phyloP scores from a whole-genome alignment of 2,329 filamentous ascomycete species.

The Aspergillus fumigatiaffinis region DNA sequence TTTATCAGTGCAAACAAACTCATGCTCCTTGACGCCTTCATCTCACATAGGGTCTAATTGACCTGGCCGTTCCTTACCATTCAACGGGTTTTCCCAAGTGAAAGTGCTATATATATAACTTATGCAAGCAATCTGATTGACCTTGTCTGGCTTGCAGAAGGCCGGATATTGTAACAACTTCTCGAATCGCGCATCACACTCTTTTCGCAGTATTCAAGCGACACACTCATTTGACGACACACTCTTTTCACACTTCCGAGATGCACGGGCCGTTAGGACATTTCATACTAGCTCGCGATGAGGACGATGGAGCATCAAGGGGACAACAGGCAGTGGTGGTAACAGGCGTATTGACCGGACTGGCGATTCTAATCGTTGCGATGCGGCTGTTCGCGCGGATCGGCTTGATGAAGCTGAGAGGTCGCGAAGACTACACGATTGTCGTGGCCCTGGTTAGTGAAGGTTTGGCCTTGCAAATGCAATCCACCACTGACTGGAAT shows the following conservation, averaged over 20 bases:
- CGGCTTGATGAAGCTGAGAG: constrained; percentile 28
- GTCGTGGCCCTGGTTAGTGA: constrained; percentile 21
- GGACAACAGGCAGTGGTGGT: constrained; percentile 28
- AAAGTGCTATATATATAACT: neutral
- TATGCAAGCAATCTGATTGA: neutral
- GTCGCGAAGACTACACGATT: constrained; percentile 33
- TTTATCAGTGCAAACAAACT: neutral
- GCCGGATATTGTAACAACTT: neutral
- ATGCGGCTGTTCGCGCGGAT: constrained; percentile 28
- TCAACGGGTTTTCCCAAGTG: neutral
- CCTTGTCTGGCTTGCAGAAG: neutral
- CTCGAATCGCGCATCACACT: neutral
- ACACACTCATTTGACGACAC: constrained; percentile 5
- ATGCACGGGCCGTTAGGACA: constrained; percentile 15
- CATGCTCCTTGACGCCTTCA: neutral
- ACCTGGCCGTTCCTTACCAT: neutral
- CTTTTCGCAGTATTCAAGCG: neutral
- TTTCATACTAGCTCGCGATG: constrained; percentile 15
- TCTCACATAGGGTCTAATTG: neutral
- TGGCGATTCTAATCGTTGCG: constrained; percentile 22
- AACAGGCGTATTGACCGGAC: constrained; percentile 25
- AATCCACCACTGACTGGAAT: neutral
- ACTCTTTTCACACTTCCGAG: constrained; percentile 6
- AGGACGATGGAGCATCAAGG: constrained; percentile 16
- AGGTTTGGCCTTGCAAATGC: neutral